phyloP scores from a whole-genome alignment of 805 yeast genomes.

The Starmerella floris region DNA sequence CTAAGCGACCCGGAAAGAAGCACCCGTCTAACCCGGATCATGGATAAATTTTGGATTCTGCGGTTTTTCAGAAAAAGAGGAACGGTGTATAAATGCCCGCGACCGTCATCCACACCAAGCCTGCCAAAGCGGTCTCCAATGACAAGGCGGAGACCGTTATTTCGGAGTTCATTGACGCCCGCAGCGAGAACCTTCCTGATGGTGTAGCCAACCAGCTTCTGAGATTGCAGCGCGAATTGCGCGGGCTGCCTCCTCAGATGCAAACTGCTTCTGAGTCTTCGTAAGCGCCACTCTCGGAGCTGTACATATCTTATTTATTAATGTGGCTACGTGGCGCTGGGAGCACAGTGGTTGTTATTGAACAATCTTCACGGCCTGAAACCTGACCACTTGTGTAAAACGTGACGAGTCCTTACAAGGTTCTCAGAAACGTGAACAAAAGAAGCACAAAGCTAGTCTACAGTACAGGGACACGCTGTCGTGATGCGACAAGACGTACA shows the following conservation, averaged over 20 bases:
- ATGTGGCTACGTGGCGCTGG: too few relatives aligned
- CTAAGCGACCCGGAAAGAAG: too few relatives aligned
- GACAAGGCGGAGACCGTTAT: conserved; percentile 22
- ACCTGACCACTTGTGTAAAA: background rate
- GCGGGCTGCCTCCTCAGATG: conserved; percentile 61
- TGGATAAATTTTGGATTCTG: too few relatives aligned
- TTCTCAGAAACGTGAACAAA: background rate
- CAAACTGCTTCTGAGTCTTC: background rate
- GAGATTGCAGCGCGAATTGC: conserved; percentile 61
- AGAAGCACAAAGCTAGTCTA: too few relatives aligned
- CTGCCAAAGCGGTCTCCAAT: conserved; percentile 10
- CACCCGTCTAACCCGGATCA: too few relatives aligned
- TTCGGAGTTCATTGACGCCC: conserved; percentile 24
- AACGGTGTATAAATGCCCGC: conserved; percentile 13
- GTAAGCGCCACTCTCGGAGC: background rate
- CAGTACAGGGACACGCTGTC: too few relatives aligned
- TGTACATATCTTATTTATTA: background rate
- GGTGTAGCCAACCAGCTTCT: conserved; percentile 48
- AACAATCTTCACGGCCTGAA: too few relatives aligned
- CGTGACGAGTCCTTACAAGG: background rate
- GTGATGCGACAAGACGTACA: too few relatives aligned
- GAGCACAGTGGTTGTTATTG: too few relatives aligned
- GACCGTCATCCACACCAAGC: conserved; percentile 10
- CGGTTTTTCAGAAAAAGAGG: too few relatives aligned
- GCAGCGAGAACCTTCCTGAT: conserved; percentile 26